Evolutionary conservation across 1,284 basidiomycete genomes (phyloP).

Genomic region (Malassezia pachydermatis): DNA sequence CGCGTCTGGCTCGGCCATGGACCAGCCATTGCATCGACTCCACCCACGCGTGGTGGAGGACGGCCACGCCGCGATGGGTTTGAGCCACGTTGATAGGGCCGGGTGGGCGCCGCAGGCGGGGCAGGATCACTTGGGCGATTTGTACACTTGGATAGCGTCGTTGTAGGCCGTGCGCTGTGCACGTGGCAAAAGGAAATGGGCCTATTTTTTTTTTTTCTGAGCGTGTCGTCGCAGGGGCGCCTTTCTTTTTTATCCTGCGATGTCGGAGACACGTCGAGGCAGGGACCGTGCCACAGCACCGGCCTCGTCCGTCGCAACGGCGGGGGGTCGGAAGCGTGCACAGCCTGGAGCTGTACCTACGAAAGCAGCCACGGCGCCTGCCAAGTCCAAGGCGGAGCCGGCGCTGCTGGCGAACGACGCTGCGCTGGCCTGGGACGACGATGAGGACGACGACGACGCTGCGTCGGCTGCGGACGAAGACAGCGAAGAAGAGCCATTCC

Average conservation of each 20-base stretch:
- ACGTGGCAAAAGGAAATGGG: not conserved
- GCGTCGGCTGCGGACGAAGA: slow-evolving; percentile 6
- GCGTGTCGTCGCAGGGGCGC: no score
- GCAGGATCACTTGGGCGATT: slow-evolving; percentile 11
- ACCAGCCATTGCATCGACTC: slow-evolving; percentile 22
- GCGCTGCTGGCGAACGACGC: slow-evolving; percentile 1
- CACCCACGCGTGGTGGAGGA: slow-evolving; percentile 30
- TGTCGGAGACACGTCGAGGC: no score
- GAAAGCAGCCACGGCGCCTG: not conserved
- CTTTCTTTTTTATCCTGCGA: no score
- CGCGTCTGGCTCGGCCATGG: slow-evolving; percentile 16
- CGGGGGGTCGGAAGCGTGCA: slow-evolving; percentile 15
- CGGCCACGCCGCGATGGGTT: slow-evolving; percentile 27
- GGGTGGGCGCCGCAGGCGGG: slow-evolving; percentile 1
- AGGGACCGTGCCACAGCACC: no score
- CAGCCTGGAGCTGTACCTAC: slow-evolving; percentile 10
- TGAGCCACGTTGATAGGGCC: slow-evolving; percentile 27
- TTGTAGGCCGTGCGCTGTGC: slow-evolving; percentile 14
- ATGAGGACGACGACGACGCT: slow-evolving; percentile 9
- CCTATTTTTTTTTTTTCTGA: not conserved
- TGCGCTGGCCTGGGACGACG: slow-evolving; percentile 11
- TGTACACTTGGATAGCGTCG: slow-evolving; percentile 22
- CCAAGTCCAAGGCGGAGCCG: slow-evolving; percentile 4
- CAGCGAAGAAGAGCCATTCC: slow-evolving; percentile 49
- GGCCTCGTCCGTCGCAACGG: not conserved